These are phyloP conservation scores for Fusarium sp. DNA, from an alignment of 2,329 filamentous ascomycete species.

Conservation along the genomic window DNA sequence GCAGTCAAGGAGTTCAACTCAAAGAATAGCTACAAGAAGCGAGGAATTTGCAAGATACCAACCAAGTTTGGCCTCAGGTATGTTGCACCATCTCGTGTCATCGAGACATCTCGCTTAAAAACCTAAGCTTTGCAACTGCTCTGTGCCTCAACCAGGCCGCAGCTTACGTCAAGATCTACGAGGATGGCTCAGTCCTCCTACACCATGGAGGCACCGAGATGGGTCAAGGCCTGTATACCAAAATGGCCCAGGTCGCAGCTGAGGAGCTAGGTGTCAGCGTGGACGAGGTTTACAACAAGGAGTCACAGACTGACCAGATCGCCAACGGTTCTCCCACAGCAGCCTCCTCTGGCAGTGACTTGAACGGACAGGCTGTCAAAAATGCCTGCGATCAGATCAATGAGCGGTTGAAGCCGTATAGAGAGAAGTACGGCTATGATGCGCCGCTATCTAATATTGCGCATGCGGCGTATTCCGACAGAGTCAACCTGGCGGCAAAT, in stretches of 20 bases:
- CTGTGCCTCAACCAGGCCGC: constrained; percentile 92
- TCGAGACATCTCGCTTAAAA: background rate
- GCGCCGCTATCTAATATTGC: constrained; percentile 86
- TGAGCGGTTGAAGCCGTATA: constrained; percentile 81
- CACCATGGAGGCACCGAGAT: constrained; percentile 94
- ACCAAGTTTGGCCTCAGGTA: constrained; percentile 91
- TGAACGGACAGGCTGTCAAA: constrained; percentile 90
- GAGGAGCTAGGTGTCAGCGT: constrained; percentile 83
- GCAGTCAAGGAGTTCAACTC: constrained; percentile 73
- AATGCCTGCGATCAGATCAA: constrained; percentile 90
- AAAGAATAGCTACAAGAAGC: constrained; percentile 89
- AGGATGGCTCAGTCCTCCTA: constrained; percentile 87
- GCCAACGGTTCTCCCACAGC: constrained; percentile 90
- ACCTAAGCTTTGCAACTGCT: constrained; percentile 72
- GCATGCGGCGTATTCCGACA: constrained; percentile 60
- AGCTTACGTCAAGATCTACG: constrained; percentile 90
- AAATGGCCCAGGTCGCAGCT: constrained; percentile 91
- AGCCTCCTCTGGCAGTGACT: constrained; percentile 86
- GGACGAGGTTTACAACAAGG: constrained; percentile 82
- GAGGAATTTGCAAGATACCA: constrained; percentile 81
- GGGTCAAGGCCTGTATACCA: constrained; percentile 93
- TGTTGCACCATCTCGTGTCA: background rate
- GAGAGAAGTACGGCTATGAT: constrained; percentile 78
- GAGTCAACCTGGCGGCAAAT: constrained; percentile 89
- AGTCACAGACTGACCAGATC: constrained; percentile 91